Evolutionary conservation across 371 early-diverging fungal genomes (phyloP).

Genomic region (Dinochytrium kinnereticum): DNA sequence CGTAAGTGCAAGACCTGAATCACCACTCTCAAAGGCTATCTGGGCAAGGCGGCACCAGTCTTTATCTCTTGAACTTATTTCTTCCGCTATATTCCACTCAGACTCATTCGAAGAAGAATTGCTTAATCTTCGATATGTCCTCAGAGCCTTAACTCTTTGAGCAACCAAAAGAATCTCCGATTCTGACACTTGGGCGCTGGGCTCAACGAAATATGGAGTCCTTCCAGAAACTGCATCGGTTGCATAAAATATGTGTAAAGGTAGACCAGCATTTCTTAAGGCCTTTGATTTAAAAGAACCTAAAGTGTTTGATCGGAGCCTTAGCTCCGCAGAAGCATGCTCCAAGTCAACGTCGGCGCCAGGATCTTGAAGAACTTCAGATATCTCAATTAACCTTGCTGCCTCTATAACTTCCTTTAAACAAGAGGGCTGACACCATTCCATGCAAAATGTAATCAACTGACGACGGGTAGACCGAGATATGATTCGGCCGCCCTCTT

Average conservation of each 20-base stretch:
- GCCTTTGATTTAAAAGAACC: too few relatives aligned
- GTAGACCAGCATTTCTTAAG: too few relatives aligned
- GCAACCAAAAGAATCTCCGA: too few relatives aligned
- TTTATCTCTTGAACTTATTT: background rate
- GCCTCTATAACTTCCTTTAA: slow-evolving; percentile 26
- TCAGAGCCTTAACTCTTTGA: too few relatives aligned
- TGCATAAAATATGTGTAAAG: too few relatives aligned
- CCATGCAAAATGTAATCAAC: slow-evolving; percentile 28
- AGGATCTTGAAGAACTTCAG: slow-evolving; percentile 57
- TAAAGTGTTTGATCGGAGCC: too few relatives aligned
- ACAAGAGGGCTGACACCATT: slow-evolving; percentile 20
- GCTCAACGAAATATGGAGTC: too few relatives aligned
- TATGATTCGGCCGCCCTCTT: slow-evolving; percentile 2
- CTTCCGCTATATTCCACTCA: slow-evolving; percentile 11
- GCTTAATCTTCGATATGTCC: too few relatives aligned
- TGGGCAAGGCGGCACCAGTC: slow-evolving; percentile 11
- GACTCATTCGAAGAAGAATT: slow-evolving; percentile 15
- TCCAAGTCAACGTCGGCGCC: background rate
- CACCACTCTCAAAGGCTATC: slow-evolving; percentile 19
- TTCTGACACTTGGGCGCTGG: too few relatives aligned
- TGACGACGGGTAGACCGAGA: background rate
- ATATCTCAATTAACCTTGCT: slow-evolving; percentile 31
- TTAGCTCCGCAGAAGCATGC: too few relatives aligned
- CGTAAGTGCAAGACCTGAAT: slow-evolving; percentile 19
- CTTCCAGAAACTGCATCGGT: too few relatives aligned